Percentiles rank a stretch among this genome's conserved stretches.
Conservation (phyloP, 1,284 basidiomycete species). For the Ustilago loliicola region DNA sequence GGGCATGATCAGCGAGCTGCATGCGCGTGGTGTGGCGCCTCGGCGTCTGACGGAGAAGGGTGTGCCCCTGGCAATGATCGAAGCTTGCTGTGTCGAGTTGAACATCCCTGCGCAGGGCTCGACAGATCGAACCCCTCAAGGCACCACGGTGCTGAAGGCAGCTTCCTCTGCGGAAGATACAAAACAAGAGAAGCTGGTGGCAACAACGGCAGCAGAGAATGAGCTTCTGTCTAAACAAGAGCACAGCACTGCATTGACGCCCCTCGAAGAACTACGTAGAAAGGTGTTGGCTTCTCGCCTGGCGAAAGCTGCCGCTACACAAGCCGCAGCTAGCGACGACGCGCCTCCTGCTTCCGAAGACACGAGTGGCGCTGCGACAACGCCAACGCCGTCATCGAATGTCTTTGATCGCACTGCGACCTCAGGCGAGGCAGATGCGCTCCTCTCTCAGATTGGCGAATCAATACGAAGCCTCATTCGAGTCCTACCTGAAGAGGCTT, state of each 20-base stretch:
- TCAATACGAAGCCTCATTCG: conserved; percentile 27
- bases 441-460: conserved; percentile 37
- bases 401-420: conserved; percentile 32
- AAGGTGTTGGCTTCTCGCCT: conserved; percentile 41
- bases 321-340: background rate
- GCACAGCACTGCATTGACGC: conserved; percentile 22
- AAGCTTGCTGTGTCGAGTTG: conserved; percentile 34
- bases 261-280: conserved; percentile 35
- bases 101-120: conserved; percentile 15
- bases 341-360: background rate
- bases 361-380: background rate
- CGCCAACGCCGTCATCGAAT: conserved; percentile 4
- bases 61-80: conserved; percentile 22
- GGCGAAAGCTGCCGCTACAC: conserved; percentile 28
- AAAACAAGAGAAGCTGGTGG: background rate
- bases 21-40: conserved; percentile 32
- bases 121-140: background rate
- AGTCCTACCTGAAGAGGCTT: conserved; percentile 1
- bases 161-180: background rate
- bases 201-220: conserved; percentile 35
- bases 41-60: conserved; percentile 25
- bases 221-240: conserved; percentile 32
- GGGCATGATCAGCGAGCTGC: conserved; percentile 29
- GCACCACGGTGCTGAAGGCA: background rate
- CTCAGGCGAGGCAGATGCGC: conserved; percentile 33